Base-by-base conservation (phyloP, 139 green algal species). In the Picochlorum sp. region DNA sequence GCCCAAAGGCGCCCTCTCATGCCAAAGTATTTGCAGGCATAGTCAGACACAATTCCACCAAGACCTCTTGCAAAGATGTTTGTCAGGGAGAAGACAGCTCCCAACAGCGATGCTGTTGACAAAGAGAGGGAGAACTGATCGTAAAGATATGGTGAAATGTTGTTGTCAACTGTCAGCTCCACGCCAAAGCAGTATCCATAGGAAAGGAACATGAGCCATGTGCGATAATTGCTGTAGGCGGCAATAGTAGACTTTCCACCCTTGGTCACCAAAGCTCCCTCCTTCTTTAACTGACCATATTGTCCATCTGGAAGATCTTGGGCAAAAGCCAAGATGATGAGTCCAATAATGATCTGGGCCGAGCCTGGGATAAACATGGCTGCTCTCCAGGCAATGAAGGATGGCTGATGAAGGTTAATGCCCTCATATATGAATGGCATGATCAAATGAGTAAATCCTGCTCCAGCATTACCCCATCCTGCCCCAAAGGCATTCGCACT, bases 61-160 rank as follows among this genome's bases (percentile, higher is more conserved):
- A 85, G 50, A 9, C 91, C 82, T 20, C 93, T 78, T 0, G 84
- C 84, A 77, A 94, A 88, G 45, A 98, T 62, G 82, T 98, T 98
- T 76, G 90, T 85, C 15, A 96, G 65, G 21, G 87, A 89, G 59
- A 95, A 95, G 38, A 89, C 78, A 51, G 80, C 75, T 15, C 73
- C 87, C 38, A 91, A 70, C n/a, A 87, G 60, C 63, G 77, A 82
- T 23, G 80, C 84, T 26, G 63, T 73, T 59, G 57, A 72, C 45
- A 87, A 67, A 49, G 76, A 62, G 28, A 90, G 60, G 37, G 67
- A 59, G 74, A 94, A 90, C 47, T 82, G 70, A 63, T 86, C 78
- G 45, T 79, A 75, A 11, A 91, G 69, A 72, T 91, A 93, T 34
- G 80, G 60, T 4, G 76, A 55, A 56, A 91, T 76, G 45, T 77